Evolutionary conservation across 179 eudicot species (phyloP).

Genomic region (Sideroxylon spinosum): DNA sequence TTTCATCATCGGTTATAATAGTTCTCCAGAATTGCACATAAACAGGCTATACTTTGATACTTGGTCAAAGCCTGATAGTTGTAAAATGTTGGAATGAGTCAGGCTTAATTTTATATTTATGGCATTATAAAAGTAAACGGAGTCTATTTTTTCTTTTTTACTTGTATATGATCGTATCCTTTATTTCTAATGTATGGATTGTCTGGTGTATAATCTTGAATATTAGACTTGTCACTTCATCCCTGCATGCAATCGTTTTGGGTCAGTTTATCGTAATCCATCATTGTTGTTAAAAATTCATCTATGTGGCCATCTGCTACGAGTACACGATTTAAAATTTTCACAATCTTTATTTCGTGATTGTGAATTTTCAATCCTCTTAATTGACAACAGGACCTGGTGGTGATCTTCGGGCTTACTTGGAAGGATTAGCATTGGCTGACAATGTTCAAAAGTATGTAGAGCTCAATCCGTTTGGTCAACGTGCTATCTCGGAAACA

Average conservation of each 20-base stretch:
- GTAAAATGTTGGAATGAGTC: background rate
- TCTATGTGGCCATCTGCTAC: background rate
- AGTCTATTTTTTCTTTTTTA: background rate
- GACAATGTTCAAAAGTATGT: conserved; percentile 62
- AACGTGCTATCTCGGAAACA: conserved; percentile 49
- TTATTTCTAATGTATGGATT: background rate
- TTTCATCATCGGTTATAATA: background rate
- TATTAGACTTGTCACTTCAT: background rate
- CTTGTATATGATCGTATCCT: background rate
- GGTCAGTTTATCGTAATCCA: background rate
- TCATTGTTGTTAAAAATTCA: background rate
- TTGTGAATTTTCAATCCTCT: background rate
- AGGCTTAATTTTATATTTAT: background rate
- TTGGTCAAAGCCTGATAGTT: background rate
- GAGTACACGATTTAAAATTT: too few relatives aligned
- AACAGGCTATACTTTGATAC: background rate
- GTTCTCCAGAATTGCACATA: background rate
- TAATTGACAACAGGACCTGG: conserved; percentile 47
- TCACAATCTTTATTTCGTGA: background rate
- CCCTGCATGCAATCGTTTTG: background rate
- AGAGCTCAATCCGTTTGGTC: conserved; percentile 70
- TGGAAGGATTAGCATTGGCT: conserved; percentile 49
- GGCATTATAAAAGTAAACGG: background rate
- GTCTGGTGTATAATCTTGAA: background rate
- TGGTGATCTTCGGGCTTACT: conserved; percentile 61